phyloP scores from a whole-genome alignment of 495 filamentous ascomycete species.

The Talaromyces liani region DNA sequence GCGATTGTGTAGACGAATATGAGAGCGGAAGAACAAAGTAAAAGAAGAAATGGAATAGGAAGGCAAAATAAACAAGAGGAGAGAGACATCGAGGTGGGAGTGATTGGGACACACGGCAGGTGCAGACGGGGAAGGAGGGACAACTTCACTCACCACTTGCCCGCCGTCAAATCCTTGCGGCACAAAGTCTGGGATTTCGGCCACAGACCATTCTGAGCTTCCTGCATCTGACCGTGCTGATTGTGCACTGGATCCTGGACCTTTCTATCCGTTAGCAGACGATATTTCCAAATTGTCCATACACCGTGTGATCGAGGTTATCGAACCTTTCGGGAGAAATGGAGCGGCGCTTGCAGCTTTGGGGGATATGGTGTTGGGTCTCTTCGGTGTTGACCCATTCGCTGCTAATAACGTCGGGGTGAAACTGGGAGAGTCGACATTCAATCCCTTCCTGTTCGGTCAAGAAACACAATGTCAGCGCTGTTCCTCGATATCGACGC shows the following conservation, averaged over 20 bases:
- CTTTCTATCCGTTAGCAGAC: slow-evolving; percentile 25
- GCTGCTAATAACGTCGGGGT: slow-evolving; percentile 60
- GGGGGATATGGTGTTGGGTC: slow-evolving; percentile 66
- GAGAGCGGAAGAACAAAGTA: background rate
- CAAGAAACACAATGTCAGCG: slow-evolving; percentile 8
- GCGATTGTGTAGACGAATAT: background rate
- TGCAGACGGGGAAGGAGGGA: background rate
- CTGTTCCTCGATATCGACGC: background rate
- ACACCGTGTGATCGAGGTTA: background rate
- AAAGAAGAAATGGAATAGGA: background rate
- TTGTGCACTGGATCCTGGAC: slow-evolving; percentile 37
- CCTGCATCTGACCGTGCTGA: slow-evolving; percentile 44
- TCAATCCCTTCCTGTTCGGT: slow-evolving; percentile 71
- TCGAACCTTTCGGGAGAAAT: slow-evolving; percentile 62
- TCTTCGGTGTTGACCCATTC: slow-evolving; percentile 46
- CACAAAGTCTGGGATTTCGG: slow-evolving; percentile 72
- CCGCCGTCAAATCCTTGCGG: slow-evolving; percentile 63
- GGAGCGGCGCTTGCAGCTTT: slow-evolving; percentile 84
- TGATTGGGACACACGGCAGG: background rate
- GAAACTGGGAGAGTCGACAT: slow-evolving; percentile 94
- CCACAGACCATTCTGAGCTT: slow-evolving; percentile 47
- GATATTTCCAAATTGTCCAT: background rate
- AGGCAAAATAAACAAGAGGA: background rate
- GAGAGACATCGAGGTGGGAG: background rate
- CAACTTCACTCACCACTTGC: slow-evolving; percentile 47